Conservation (phyloP, 345 rosid genomes). For the Theobroma cacao region DNA sequence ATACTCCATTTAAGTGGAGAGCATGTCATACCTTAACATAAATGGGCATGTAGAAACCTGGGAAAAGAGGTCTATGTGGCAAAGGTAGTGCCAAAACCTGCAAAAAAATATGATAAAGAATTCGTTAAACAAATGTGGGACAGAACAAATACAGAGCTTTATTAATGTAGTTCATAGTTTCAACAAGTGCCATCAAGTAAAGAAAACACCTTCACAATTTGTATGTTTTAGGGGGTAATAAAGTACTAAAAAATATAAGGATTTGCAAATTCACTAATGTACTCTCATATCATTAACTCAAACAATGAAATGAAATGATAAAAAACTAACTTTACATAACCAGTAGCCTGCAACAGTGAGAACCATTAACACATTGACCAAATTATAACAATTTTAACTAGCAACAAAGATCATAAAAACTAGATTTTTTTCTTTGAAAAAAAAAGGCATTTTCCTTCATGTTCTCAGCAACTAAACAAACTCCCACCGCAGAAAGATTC, state of each 20-base stretch:
- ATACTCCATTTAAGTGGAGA: neutral
- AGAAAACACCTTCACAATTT: neutral
- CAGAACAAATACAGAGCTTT: neutral
- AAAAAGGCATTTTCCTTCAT: neutral
- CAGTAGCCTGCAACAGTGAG: neutral
- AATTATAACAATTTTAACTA: neutral
- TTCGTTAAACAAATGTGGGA: neutral
- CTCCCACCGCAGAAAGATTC: neutral
- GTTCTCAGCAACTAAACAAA: neutral
- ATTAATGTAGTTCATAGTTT: neutral
- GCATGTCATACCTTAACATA: constrained; percentile 73
- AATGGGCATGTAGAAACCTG: constrained; percentile 98
- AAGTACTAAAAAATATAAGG: neutral
- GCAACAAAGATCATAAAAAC: neutral
- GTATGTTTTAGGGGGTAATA: neutral
- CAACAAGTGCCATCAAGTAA: neutral
- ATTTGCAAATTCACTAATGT: neutral
- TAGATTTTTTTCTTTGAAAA: neutral
- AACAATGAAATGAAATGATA: neutral
- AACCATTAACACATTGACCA: neutral
- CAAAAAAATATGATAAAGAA: constrained; percentile 18
- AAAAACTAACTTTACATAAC: neutral
- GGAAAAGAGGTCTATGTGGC: constrained; percentile 91
- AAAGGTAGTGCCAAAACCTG: constrained; percentile 95
- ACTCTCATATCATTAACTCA: neutral